These are phyloP conservation scores for Artemisia argyi DNA, from an alignment of 129 eudicot genomes.

Conservation along the genomic window DNA sequence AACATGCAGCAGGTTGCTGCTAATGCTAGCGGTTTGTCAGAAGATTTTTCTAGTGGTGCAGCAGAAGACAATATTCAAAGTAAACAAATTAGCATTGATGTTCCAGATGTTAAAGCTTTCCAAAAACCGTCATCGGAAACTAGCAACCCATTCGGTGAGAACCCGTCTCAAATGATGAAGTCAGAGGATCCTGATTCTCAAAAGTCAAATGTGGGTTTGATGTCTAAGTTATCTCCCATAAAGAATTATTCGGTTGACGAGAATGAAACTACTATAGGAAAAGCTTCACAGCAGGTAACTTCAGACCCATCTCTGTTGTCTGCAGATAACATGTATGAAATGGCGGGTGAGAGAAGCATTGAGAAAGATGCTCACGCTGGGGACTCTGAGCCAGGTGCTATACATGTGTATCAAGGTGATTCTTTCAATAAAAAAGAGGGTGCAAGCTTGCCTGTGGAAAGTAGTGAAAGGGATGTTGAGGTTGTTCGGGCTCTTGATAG, in stretches of 20 bases:
- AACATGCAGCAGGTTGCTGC: slow-evolving; percentile 30
- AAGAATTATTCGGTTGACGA: slow-evolving; percentile 18
- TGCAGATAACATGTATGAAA: neutral
- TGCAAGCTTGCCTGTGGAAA: slow-evolving; percentile 27
- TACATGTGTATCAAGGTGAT: slow-evolving; percentile 23
- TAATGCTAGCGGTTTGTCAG: slow-evolving; percentile 25
- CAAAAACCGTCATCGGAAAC: no score
- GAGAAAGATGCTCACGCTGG: no score
- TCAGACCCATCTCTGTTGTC: no score
- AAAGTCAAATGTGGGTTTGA: slow-evolving; percentile 26
- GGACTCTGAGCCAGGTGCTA: slow-evolving; percentile 5
- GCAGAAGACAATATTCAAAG: slow-evolving; percentile 27
- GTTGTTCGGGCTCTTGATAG: slow-evolving; percentile 25
- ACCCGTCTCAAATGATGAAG: slow-evolving; percentile 1
- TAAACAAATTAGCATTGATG: slow-evolving; percentile 17
- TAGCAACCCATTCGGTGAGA: slow-evolving; percentile 19
- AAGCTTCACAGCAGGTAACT: no score
- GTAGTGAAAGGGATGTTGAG: slow-evolving; percentile 28
- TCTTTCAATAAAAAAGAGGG: slow-evolving; percentile 22
- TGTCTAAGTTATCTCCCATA: slow-evolving; percentile 22
- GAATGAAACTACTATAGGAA: neutral
- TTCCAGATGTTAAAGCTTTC: slow-evolving; percentile 27
- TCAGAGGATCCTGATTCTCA: slow-evolving; percentile 22
- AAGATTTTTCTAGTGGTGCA: slow-evolving; percentile 16
- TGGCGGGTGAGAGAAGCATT: slow-evolving; percentile 7